Base-by-base conservation (phyloP, 345 rosid genomes). In the Noccaea bulbosa region DNA sequence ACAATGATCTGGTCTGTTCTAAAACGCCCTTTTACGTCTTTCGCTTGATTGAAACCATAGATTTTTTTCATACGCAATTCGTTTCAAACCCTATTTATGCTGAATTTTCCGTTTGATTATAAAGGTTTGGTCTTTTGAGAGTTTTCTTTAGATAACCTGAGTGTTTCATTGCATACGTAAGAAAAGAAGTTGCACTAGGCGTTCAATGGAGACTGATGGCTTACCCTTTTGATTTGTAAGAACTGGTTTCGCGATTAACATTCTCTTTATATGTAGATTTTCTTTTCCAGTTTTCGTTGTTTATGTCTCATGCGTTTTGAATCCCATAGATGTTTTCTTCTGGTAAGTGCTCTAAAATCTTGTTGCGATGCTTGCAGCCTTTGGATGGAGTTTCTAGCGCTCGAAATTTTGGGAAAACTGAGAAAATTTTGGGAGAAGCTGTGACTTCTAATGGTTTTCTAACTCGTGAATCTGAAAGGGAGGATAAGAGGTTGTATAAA, bases 161-260 rank as follows among this genome's bases (percentile, higher is more conserved):
- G 78, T 86, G 71, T 80, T 71, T 65, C 78, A 62, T 30, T 81
- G 67, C 86, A 73, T 78, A 59, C 80, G 75, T 84, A 82, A 85
- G 88, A 84, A 84, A 73, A 62, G 76, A 54, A 62, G 77, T 83
- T 85, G 78, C 87, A 77, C 83, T 84, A 81, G 89, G 82, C 86
- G 79, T 87, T 81, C 85, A 75, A 60, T 79, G 85, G 91, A 84
- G 87, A 83, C 85, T 85, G 91, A 80, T 83, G 92, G 83, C 91
- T 81, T 83, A 67, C 83, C 78, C 73, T 83, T 2, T 27, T 80
- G 81, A 87, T 86, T 91, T 73, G 93, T 89, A 89, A 91, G 97
- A 89, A 81, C 89, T 84, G 78, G 84, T 81, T 81, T 65, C 72
- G 65, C 78, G 52, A 73, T 46, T 27, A 27, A 27, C 30, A 27